These are phyloP conservation scores for Microdochium trichocladiopsis DNA, from an alignment of 2,329 filamentous ascomycete species.

Conservation along the genomic window DNA sequence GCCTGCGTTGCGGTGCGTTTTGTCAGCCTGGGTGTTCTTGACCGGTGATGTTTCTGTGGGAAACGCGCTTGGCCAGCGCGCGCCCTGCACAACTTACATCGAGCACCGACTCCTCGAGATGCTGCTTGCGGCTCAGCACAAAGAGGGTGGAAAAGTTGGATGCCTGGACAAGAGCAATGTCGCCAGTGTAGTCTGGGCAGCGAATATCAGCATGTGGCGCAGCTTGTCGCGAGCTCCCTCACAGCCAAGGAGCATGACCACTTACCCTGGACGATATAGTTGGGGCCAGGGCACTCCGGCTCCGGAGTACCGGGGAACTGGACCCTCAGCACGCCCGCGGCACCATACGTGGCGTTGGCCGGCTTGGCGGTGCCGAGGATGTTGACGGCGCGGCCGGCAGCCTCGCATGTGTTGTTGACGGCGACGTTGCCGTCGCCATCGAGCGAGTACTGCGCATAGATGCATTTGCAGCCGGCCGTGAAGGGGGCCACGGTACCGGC, in stretches of 20 bases:
- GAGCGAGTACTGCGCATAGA: conserved; percentile 10
- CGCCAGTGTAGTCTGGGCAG: conserved; percentile 7
- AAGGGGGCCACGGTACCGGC: conserved; percentile 9
- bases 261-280: conserved; percentile 13
- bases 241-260: no score
- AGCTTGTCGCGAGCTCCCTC: no score
- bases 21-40: neutral
- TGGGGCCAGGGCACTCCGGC: conserved; percentile 7
- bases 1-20: conserved; percentile 3
- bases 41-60: no score
- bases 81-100: conserved; percentile 4
- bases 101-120: conserved; percentile 5
- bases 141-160: conserved; percentile 8
- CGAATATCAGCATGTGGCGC: neutral
- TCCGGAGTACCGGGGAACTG: conserved; percentile 5
- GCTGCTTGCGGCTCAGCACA: conserved; percentile 10
- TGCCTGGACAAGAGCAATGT: conserved; percentile 11
- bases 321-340: conserved; percentile 9
- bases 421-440: conserved; percentile 9
- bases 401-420: conserved; percentile 9
- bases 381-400: conserved; percentile 5
- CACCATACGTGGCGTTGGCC: conserved; percentile 8
- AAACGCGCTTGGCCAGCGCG: neutral
- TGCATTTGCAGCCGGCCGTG: conserved; percentile 8
- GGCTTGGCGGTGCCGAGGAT: conserved; percentile 8